These are phyloP conservation scores for Pseudogymnoascus destructans DNA, from an alignment of 2,329 filamentous ascomycete genomes.

Conservation along the genomic window DNA sequence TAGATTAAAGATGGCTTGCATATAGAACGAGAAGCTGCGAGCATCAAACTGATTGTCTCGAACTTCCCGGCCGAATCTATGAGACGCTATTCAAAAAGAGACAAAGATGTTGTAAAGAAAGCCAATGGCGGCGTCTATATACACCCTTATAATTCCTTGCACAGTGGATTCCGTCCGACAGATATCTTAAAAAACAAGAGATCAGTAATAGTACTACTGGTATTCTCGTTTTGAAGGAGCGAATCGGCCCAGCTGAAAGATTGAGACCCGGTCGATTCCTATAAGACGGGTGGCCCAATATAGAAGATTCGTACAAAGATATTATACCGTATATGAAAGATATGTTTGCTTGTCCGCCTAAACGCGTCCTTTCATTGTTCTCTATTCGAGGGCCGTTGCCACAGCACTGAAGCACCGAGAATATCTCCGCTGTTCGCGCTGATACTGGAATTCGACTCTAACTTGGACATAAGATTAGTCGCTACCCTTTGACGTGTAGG, in stretches of 20 bases:
- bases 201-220: not conserved
- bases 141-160: not conserved
- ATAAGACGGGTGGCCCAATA: not conserved
- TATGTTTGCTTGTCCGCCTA: not conserved
- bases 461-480: not conserved
- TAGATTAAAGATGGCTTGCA: not conserved
- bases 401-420: not conserved
- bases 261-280: not conserved
- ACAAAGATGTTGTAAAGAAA: not conserved
- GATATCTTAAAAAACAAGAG: not conserved
- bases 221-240: not conserved
- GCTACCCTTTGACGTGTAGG: not conserved
- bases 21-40: not conserved
- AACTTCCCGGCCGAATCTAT: not conserved
- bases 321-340: not conserved
- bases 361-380: conserved; percentile 5
- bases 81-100: not conserved
- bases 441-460: not conserved
- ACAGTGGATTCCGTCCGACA: not conserved
- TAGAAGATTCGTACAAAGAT: not conserved
- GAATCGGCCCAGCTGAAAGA: not conserved
- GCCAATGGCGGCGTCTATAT: not conserved
- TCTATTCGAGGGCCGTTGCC: not conserved
- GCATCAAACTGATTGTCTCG: not conserved
- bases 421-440: not conserved